phyloP scores from a whole-genome alignment of 352 stramenopile species.

The Phytophthora europaea region DNA sequence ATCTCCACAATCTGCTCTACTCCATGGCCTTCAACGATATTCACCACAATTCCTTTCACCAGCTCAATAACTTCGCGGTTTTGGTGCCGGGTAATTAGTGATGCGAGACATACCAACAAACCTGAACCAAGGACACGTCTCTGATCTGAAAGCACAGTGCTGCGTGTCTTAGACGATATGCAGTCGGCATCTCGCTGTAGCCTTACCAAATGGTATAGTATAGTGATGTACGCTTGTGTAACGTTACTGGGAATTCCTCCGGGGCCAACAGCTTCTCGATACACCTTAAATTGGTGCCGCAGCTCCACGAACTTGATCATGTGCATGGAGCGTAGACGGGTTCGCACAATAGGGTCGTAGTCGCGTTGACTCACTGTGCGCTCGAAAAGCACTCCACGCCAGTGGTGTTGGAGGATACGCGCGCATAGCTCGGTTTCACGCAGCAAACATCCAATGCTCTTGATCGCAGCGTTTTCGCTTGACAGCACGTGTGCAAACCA shows the following conservation, averaged over 20 bases:
- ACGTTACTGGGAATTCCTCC: slow-evolving; percentile 54
- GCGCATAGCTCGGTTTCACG: slow-evolving; percentile 75
- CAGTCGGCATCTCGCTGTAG: slow-evolving; percentile 23
- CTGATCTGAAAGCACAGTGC: slow-evolving; percentile 54
- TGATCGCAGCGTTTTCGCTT: slow-evolving; percentile 66
- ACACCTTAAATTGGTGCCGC: slow-evolving; percentile 70
- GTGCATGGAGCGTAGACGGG: slow-evolving; percentile 76
- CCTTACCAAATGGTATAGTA: slow-evolving; percentile 66
- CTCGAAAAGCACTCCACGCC: slow-evolving; percentile 72
- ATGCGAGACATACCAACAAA: slow-evolving; percentile 59
- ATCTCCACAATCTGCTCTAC: slow-evolving; percentile 68
- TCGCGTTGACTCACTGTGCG: slow-evolving; percentile 53
- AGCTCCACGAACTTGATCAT: slow-evolving; percentile 80
- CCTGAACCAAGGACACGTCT: slow-evolving; percentile 62
- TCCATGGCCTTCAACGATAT: slow-evolving; percentile 50
- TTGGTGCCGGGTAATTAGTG: slow-evolving; percentile 47
- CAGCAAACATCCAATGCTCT: slow-evolving; percentile 62
- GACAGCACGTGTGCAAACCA: slow-evolving; percentile 74
- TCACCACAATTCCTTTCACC: slow-evolving; percentile 61
- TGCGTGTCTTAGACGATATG: slow-evolving; percentile 33
- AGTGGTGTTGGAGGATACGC: slow-evolving; percentile 82
- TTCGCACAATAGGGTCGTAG: slow-evolving; percentile 59
- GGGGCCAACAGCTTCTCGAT: slow-evolving; percentile 57
- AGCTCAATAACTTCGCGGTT: slow-evolving; percentile 52
- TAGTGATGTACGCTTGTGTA: slow-evolving; percentile 65